Evolutionary conservation across 108 stramenopile species (phyloP).

Genomic region (Pinguiococcus pyrenoidosus): DNA sequence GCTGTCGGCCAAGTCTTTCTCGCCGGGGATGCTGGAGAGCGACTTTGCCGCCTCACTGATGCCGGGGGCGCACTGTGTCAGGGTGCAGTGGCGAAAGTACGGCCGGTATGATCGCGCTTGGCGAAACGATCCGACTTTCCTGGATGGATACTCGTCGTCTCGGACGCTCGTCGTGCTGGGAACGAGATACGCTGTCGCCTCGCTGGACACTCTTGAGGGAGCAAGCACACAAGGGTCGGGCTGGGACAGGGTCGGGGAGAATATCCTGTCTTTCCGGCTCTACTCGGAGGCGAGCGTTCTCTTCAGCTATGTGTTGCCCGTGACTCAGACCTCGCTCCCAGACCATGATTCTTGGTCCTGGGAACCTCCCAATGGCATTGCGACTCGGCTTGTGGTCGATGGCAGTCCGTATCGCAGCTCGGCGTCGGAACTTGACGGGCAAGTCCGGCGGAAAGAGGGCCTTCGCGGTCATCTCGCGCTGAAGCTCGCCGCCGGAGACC

Average conservation of each 20-base stretch:
- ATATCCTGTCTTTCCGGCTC: constrained; percentile 9
- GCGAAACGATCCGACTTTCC: constrained; percentile 23
- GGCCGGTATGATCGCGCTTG: constrained; percentile 23
- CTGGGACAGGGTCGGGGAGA: constrained; percentile 28
- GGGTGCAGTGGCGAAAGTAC: constrained; percentile 26
- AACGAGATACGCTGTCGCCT: not conserved
- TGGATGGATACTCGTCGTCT: constrained; percentile 30
- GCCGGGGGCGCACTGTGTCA: constrained; percentile 22
- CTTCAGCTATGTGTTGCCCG: constrained; percentile 29
- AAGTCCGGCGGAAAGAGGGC: constrained; percentile 3
- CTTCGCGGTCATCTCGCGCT: constrained; percentile 30
- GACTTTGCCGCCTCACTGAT: constrained; percentile 17
- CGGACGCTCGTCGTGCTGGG: constrained; percentile 22
- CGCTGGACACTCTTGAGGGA: not conserved
- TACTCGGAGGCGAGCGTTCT: constrained; percentile 17
- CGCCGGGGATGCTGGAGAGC: constrained; percentile 10
- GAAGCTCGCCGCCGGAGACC: constrained; percentile 29
- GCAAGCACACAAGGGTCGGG: constrained; percentile 5
- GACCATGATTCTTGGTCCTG: constrained; percentile 36
- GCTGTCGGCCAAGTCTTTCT: constrained; percentile 1
- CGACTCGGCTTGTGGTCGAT: constrained; percentile 27
- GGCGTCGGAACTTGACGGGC: constrained; percentile 4
- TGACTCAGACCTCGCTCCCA: constrained; percentile 37
- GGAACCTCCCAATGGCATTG: constrained; percentile 19
- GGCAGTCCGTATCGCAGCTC: constrained; percentile 24